phyloP scores from a whole-genome alignment of 257 asterid genomes.

The Asclepias syriaca region DNA sequence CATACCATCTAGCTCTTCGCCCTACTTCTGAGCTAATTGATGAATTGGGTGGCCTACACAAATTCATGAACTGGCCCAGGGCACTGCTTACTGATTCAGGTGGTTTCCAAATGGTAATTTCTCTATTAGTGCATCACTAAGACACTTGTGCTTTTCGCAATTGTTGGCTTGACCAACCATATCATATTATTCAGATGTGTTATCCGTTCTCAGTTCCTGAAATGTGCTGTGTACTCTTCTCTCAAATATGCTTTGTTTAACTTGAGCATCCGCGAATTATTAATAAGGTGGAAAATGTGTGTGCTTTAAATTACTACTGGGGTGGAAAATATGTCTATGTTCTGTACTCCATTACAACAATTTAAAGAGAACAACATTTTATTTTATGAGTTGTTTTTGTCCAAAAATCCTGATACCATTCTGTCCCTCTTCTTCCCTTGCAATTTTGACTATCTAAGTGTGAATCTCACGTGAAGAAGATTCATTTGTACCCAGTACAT shows the following conservation, averaged over 20 bases:
- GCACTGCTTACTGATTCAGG: conserved; percentile 97
- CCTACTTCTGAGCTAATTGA: conserved; percentile 96
- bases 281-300: not conserved
- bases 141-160: not conserved
- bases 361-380: not conserved
- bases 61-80: conserved; percentile 97
- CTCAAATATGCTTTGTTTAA: not conserved
- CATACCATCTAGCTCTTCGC: conserved; percentile 93
- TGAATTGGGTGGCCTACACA: conserved; percentile 95
- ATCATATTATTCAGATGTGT: not conserved
- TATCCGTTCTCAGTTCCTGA: not conserved
- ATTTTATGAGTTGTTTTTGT: not conserved
- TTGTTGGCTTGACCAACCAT: not conserved
- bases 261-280: not conserved
- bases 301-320: not conserved
- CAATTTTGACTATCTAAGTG: not conserved
- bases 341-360: not conserved
- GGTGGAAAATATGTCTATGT: not conserved
- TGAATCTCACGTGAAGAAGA: not conserved
- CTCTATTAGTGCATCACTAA: not conserved
- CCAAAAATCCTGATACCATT: not conserved
- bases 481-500: not conserved
- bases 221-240: not conserved
- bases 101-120: conserved; percentile 94
- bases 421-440: not conserved